Evolutionary conservation across 768 basidiomycete genomes (phyloP), one percentile per base, ranked within the genome.

Genomic region (Mrakia blollopis): DNA sequence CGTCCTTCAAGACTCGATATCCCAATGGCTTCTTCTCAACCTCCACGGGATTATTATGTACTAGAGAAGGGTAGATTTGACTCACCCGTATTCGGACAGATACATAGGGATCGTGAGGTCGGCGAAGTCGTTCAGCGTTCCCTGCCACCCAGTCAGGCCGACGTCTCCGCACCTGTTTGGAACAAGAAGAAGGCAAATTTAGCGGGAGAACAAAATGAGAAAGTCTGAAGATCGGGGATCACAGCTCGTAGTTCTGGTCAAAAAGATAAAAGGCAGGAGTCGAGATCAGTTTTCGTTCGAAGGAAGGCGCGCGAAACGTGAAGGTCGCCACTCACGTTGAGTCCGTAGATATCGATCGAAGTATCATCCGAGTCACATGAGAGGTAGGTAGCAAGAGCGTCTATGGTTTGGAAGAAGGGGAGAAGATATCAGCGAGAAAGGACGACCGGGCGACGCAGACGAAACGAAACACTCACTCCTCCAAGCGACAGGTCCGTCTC

Each of bases 261-360:
- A 9, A 32, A 23, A 3, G 62, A 35, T 13, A 32, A n/a, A 63
- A 37, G 30, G 8, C n/a, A 30, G 10, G 60, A 11, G n/a, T 61
- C 60, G 18, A 21, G 62, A 16, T 32, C 62, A 37, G 30, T 1
- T 2, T 3, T 37, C 47, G 47, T 16, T 50, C 18, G 35, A 32
- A 21, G 1, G 67, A 60, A n/a, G 63, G 28, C n/a, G 74, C 23
- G 47, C 72, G 77, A 71, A 61, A 60, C 84, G 54, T 5, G 44
- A 35, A 4, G 30, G 5, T 21, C 30, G 35, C 39, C 35, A 65
- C 63, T 81, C 82, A 91, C 88, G 84, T 94, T 95, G 72, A 95
- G 84, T 52, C 94, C 94, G 79, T 89, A 96, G 16, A 97, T 80
- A 83, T 97, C 94, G 75, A 97, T 90, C 28, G 91, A 83, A 21